phyloP scores from a whole-genome alignment of 768 basidiomycete species.

The Leccinum rimulosum region DNA sequence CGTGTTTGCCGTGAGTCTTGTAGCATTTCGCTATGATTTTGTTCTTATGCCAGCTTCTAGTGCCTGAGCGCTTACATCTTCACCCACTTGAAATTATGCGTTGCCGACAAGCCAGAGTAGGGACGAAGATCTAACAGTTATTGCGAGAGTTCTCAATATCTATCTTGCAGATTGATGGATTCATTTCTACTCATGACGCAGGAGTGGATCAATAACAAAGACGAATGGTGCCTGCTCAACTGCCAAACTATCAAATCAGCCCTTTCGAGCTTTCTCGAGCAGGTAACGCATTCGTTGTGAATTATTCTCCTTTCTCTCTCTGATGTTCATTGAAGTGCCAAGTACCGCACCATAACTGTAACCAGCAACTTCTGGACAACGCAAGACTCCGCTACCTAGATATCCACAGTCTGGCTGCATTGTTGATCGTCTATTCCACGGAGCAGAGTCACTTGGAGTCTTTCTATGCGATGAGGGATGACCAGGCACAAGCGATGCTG shows the following conservation, averaged over 20 bases:
- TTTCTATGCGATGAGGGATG: constrained; percentile 22
- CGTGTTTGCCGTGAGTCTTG: constrained; percentile 21
- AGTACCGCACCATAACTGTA: constrained; percentile 20
- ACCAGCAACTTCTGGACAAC: constrained; percentile 11
- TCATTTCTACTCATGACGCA: constrained; percentile 13
- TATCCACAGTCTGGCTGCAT: constrained; percentile 23
- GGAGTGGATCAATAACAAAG: constrained; percentile 19
- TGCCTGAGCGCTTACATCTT: constrained; percentile 24
- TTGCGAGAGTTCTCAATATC: not conserved
- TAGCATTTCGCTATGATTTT: not conserved
- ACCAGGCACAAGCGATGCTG: constrained; percentile 24
- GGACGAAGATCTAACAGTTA: not conserved
- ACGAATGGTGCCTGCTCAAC: constrained; percentile 26
- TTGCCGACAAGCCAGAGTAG: constrained; percentile 15
- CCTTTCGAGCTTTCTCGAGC: constrained; percentile 13
- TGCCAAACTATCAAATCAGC: constrained; percentile 17
- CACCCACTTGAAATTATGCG: constrained; percentile 26
- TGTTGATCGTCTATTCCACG: constrained; percentile 20
- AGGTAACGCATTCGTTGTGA: constrained; percentile 1
- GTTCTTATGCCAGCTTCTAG: constrained; percentile 9
- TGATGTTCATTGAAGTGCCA: constrained; percentile 14
- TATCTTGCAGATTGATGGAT: constrained; percentile 15
- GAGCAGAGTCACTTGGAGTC: constrained; percentile 15
- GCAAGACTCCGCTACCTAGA: constrained; percentile 20
- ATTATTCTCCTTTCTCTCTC: not conserved